Evolutionary conservation across 129 eudicot species (phyloP), one percentile per base, ranked within the genome.

Genomic region (Tagetes erecta): DNA sequence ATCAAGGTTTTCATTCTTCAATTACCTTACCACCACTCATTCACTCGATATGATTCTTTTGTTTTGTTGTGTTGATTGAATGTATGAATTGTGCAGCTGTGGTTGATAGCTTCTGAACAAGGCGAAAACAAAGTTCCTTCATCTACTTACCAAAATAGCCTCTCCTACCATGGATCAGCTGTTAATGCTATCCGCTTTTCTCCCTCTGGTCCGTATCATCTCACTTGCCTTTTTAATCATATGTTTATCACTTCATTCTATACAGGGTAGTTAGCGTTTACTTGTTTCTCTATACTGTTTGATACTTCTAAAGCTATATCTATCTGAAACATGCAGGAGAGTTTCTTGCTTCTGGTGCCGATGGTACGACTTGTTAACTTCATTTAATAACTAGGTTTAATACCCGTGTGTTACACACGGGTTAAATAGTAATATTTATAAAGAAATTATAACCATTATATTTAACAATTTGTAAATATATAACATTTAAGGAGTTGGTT

Each of bases 301-400:
- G 42, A 37, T 60, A 9, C 74, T 79, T 44, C 55, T 46, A 36
- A 41, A 72, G 44, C 72, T 49, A 58, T 68, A 45, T 76, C 9
- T 44, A 44, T 76, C 39, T 75, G 77, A 41, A 8, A 47, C 47
- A 12, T 87, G 84, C 95, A 95, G 99, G 99, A 44, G 96, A 88
- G 40, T 83, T 80, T 42, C 95, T 95, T 76, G 99, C 97, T 45
- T 95, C 99, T 80, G 99, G 99, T 75, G 99, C 97, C 65, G 99
- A 95, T 81, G 99, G 99, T 95, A 85, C 39, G 80, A 41, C 30
- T 20, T 79, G 1, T 30, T 52, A 78, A 46, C 42, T 84, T 72
- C 6, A 13, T 57, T 69, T 37, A 56, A 8, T 13, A 44, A n/a
- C n/a, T n/a, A n/a, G n/a, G n/a, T n/a, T n/a, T n/a, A n/a, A n/a